Evolutionary conservation across 805 yeast species (phyloP).

Genomic region (Ogataea thermomethanolica): DNA sequence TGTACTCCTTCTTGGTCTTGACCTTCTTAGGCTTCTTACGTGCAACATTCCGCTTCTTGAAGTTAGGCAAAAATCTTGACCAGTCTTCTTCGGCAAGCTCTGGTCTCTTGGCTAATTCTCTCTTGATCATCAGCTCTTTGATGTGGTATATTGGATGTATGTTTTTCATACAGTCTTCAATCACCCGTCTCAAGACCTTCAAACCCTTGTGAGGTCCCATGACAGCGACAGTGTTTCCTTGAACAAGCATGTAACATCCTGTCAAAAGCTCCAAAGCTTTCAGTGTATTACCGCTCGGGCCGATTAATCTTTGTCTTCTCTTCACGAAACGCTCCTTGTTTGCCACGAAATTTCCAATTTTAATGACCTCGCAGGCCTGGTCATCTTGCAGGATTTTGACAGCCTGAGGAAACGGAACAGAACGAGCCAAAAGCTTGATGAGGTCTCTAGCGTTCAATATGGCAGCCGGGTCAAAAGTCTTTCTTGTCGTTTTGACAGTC

Average conservation of each 20-base stretch:
- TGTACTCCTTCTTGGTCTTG: constrained; percentile 71
- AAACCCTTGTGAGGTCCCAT: constrained; percentile 97
- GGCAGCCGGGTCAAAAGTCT: constrained; percentile 92
- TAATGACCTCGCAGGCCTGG: constrained; percentile 91
- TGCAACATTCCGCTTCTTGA: constrained; percentile 93
- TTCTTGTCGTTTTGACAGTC: constrained; percentile 94
- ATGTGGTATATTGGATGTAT: constrained; percentile 97
- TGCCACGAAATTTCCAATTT: constrained; percentile 83
- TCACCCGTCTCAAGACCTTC: constrained; percentile 87
- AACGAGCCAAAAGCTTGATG: constrained; percentile 88
- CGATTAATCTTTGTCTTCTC: constrained; percentile 93
- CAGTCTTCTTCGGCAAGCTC: constrained; percentile 95
- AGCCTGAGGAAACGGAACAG: constrained; percentile 97
- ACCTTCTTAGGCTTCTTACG: constrained; percentile 80
- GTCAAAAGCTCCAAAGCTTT: constrained; percentile 94
- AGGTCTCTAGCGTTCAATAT: constrained; percentile 93
- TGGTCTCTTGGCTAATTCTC: constrained; percentile 92
- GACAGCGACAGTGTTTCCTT: constrained; percentile 93
- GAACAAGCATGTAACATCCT: constrained; percentile 93
- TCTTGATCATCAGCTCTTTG: constrained; percentile 95
- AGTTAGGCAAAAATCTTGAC: constrained; percentile 93
- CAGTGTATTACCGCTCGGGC: constrained; percentile 95
- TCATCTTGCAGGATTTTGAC: constrained; percentile 88
- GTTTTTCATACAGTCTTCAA: constrained; percentile 96
- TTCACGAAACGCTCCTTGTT: constrained; percentile 93